phyloP scores from a whole-genome alignment of 1,139 yeast species.

The Eremothecium gossypii region DNA sequence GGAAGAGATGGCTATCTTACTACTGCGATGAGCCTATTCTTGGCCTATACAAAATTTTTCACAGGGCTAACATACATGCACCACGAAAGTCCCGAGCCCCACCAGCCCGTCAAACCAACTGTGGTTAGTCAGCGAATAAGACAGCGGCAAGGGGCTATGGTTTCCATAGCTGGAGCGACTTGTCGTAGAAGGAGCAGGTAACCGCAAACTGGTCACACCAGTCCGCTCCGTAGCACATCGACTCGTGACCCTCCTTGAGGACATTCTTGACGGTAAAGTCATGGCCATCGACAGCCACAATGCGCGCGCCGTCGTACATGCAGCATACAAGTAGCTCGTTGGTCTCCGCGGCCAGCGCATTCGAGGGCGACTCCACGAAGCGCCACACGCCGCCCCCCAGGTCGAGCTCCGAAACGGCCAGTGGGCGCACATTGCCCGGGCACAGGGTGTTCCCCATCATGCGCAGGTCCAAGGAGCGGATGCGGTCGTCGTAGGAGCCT shows the following conservation, averaged over 20 bases:
- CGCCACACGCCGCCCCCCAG: conserved; percentile 97
- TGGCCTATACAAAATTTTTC: too few species aligned
- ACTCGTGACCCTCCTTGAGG: conserved; percentile 66
- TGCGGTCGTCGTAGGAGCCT: conserved; percentile 83
- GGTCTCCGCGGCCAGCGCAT: conserved; percentile 25
- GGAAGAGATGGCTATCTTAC: too few species aligned
- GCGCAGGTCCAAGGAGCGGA: conserved; percentile 63
- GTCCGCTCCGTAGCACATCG: conserved; percentile 95
- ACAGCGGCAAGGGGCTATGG: conserved; percentile 16
- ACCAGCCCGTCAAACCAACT: too few species aligned
- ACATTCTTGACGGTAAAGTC: conserved; percentile 34
- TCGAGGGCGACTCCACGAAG: conserved; percentile 51
- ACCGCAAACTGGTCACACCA: conserved; percentile 56
- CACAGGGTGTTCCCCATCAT: conserved; percentile 31
- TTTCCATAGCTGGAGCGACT: conserved; percentile 66
- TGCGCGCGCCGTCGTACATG: conserved; percentile 91
- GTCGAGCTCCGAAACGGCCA: conserved; percentile 33
- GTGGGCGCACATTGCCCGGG: conserved; percentile 27
- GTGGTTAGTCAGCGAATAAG: too few species aligned
- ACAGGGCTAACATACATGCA: too few species aligned
- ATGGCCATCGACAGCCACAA: conserved; percentile 34
- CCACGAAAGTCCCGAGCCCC: too few species aligned
- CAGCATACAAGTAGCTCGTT: conserved; percentile 65
- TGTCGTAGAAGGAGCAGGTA: conserved; percentile 89
- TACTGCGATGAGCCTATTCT: too few species aligned